Base-by-base conservation (phyloP, 192 early-diverging fungal genomes). In the Podochytrium sp. region DNA sequence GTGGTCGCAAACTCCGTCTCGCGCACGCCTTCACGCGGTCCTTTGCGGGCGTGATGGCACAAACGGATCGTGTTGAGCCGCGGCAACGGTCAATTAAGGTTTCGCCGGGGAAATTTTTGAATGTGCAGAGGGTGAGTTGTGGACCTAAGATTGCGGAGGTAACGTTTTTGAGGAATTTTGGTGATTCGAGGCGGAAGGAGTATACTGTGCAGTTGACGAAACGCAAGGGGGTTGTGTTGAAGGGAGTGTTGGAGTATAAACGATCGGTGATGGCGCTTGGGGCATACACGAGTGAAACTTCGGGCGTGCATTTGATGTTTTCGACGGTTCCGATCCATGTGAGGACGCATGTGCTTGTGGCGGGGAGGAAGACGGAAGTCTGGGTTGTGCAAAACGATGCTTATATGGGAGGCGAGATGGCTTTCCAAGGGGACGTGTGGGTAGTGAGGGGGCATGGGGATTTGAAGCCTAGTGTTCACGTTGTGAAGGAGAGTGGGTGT, bases 161-260 rank as follows among this genome's bases (percentile, higher is more conserved):
- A 25, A 64, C 80, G 10, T 91, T 93, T 73, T 71, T 91, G 25
- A 81, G 91, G 42, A 93, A 93, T 79, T 91, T 93, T 81, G 79
- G 78, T 47, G 47, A 78, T 2, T 42, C 78, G 23, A 76, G 80
- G 35, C 56, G 63, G 20, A 75, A 74, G 7, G 65, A 61, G 32
- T 85, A 84, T 75, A 81, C 85, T 27, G 52, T 90, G 0, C 61
- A 29, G 16, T 32, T 84, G 12, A 38, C 49, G 3, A 39, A 42
- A 37, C 16, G 65, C 4, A 56, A 65, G 30, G 50, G 64, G 10
- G 25, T 79, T 60, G 58, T 73, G 25, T 40, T 91, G 41, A 75
- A 75, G 6, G 81, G 83, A 42, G 47, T 72, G 42, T 71, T 91
- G 16, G 61, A 78, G 2, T 91, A 87, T 74, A 91, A 91, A 67